Base-by-base conservation (phyloP, 495 filamentous ascomycete genomes). In the Astrocystis sublimbata region DNA sequence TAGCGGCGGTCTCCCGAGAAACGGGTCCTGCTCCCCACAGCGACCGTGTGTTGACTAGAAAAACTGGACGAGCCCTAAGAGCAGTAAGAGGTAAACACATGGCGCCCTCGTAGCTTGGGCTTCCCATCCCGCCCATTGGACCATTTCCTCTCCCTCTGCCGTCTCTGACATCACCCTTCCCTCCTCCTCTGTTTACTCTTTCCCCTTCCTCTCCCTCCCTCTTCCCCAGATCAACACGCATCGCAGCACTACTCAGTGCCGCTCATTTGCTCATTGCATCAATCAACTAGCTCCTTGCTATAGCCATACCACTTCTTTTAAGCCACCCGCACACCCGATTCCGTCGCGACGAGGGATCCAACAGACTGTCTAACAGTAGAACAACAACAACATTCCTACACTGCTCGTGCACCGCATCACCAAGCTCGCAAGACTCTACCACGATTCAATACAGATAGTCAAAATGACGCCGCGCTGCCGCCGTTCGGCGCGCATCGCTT, bases 401-500 rank as follows among this genome's bases (percentile, higher is more conserved):
- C 33, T n/a, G 3, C 15, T 19, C 7, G n/a, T 35, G 49, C 30
- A 21, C 30, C 15, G 35, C 17, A 13, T 21, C 49, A 52, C 24
- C 6, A 30, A 49, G 5, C 15, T 33, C n/a, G 24, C 5, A 35
- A 15, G 17, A 28, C 17, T 42, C 36, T 13, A 42, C 0, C 66
- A 66, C 53, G 8, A 58, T 24, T 24, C 36, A 47, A 47, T 40
- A 45, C 49, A 21, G 36, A 26, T 36, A 9, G 10, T 45, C 51
- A 64, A 62, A 47, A 80, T 79, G 78, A 67, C 67, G 45, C 58
- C 55, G 17, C 62, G 69, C 26, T 77, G 77, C 61, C 79, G 79
- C 71, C 74, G 74, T 30, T 82, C 79, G 59, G 78, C 78, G 70
- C 79, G 79, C 63, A 64, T 82, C 64, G 79, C 79, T 50, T 76